Conservation (phyloP, 768 basidiomycete genomes). For the Macrolepiota dolichaula region DNA sequence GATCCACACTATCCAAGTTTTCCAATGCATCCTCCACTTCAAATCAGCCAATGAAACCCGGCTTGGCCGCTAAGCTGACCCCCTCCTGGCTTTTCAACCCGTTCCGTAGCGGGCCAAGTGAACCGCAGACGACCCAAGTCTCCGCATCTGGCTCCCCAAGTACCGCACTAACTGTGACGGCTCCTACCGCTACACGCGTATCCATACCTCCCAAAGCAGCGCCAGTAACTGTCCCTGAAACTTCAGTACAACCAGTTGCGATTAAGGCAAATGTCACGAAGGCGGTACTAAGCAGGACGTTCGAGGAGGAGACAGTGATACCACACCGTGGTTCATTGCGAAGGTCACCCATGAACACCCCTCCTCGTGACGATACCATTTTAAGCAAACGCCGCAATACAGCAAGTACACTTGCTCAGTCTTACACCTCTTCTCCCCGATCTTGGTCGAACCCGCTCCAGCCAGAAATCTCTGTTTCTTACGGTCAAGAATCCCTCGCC, state of each 20-base stretch:
- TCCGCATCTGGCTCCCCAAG: constrained; percentile 45
- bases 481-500: constrained; percentile 71
- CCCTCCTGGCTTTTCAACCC: constrained; percentile 80
- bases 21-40: constrained; percentile 18
- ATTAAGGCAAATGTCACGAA: constrained; percentile 38
- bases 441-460: constrained; percentile 65
- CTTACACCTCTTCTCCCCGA: constrained; percentile 43
- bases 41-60: constrained; percentile 31
- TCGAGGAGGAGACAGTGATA: constrained; percentile 53
- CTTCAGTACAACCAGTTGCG: constrained; percentile 37
- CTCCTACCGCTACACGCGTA: constrained; percentile 31
- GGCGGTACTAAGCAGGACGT: constrained; percentile 45
- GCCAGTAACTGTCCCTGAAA: constrained; percentile 24
- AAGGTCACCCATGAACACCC: constrained; percentile 64
- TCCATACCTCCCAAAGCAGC: constrained; percentile 29
- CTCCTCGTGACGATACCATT: constrained; percentile 65
- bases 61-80: constrained; percentile 57
- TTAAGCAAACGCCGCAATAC: constrained; percentile 55
- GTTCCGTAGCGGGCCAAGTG: constrained; percentile 61
- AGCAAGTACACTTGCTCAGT: constrained; percentile 33
- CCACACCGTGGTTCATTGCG: constrained; percentile 47
- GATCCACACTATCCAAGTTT: constrained; percentile 38
- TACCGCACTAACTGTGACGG: constrained; percentile 21
- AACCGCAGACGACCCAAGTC: constrained; percentile 58
- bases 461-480: constrained; percentile 52